These are phyloP conservation scores for Brasilioporus rufonigricans DNA, from an alignment of 768 basidiomycete genomes.

Conservation along the genomic window DNA sequence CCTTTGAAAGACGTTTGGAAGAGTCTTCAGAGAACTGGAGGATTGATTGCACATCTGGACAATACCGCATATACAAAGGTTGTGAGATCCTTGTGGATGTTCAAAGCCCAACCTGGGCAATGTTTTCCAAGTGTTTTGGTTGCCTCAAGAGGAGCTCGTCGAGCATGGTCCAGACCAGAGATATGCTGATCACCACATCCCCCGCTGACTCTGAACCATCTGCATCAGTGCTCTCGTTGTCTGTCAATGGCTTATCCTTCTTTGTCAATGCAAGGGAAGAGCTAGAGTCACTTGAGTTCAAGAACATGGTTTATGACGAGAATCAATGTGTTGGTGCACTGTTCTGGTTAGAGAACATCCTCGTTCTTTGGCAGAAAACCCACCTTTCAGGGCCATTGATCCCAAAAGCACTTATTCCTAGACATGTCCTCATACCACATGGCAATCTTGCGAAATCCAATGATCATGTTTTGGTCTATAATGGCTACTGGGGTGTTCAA, in stretches of 20 bases:
- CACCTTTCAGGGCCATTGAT: background rate
- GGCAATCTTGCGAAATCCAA: background rate
- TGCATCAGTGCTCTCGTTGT: background rate
- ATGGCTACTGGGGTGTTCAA: too few relatives aligned
- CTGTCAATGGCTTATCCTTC: background rate
- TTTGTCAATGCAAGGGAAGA: background rate
- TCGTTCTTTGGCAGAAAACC: background rate
- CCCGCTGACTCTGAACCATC: background rate
- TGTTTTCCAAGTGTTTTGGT: background rate
- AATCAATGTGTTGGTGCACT: background rate
- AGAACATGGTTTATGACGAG: background rate
- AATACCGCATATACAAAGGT: background rate
- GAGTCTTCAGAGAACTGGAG: slow-evolving; percentile 20
- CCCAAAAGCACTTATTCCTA: background rate
- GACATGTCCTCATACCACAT: background rate
- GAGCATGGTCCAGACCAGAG: too few relatives aligned
- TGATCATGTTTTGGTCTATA: background rate
- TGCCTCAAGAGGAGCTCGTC: too few relatives aligned
- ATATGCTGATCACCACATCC: background rate
- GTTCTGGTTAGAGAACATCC: background rate
- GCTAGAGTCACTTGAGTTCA: background rate
- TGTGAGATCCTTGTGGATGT: slow-evolving; percentile 17
- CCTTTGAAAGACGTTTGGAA: slow-evolving; percentile 13
- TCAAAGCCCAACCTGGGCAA: background rate
- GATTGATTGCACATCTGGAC: background rate